Conservation (phyloP, 371 early-diverging fungal genomes). For the Rhizopus stolonifer region DNA sequence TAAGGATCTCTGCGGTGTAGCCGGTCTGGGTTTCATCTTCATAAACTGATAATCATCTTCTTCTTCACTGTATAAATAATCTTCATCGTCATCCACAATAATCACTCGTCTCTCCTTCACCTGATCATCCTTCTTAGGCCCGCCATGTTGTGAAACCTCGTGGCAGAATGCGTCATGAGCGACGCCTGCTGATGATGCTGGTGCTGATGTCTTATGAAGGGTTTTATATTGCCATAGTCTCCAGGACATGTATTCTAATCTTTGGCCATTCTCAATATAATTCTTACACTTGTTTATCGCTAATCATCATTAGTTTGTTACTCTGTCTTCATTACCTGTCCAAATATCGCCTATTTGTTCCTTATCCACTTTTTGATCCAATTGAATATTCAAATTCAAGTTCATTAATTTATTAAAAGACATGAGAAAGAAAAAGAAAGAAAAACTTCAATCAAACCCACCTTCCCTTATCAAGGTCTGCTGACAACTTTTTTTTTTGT, state of each 20-base stretch:
- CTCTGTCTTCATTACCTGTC: constrained; percentile 13
- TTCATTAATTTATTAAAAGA: constrained; percentile 2
- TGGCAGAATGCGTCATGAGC: constrained; percentile 22
- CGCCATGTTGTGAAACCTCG: constrained; percentile 23
- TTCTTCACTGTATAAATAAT: constrained; percentile 15
- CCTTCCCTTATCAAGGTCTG: too few species aligned
- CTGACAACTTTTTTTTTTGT: too few species aligned
- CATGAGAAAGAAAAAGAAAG: constrained; percentile 9
- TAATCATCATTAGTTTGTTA: background rate
- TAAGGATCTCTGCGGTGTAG: constrained; percentile 23
- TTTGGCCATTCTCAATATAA: constrained; percentile 19
- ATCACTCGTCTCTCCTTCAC: constrained; percentile 1
- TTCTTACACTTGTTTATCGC: constrained; percentile 30
- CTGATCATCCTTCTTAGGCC: background rate
- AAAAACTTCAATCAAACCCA: background rate
- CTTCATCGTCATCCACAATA: constrained; percentile 9
- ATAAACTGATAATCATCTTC: constrained; percentile 23
- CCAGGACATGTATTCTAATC: constrained; percentile 37
- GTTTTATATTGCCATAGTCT: constrained; percentile 26
- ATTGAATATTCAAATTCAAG: background rate
- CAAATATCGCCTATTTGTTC: constrained; percentile 20
- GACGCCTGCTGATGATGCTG: constrained; percentile 14
- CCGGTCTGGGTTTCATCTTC: constrained; percentile 22
- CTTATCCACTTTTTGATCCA: background rate
- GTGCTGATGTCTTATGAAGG: constrained; percentile 3